Evolutionary conservation across 345 rosid genomes (phyloP), one percentile per base, ranked within the genome.

Genomic region (Mercurialis annua): DNA sequence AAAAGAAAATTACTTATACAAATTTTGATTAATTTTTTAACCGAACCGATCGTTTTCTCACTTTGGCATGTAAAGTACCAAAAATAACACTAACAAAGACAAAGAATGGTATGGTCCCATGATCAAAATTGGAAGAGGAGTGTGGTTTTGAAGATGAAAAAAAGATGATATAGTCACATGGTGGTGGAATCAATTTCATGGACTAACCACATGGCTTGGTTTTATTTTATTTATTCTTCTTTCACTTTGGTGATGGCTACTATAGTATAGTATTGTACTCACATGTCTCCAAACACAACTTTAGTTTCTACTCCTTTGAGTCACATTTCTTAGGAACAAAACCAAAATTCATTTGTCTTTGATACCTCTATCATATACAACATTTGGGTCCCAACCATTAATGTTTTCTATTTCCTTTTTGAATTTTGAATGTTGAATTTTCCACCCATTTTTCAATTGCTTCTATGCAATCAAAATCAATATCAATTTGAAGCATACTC

Each of bases 101-200:
- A n/a, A 23, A 38, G 59, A 33, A 23, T 17, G 21, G 34, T 30
- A 52, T 40, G 60, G 53, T 3, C 60, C 59, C 73, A 61, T 43
- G 5, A 44, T 33, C 4, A 20, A 58, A 42, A 52, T 52, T 42
- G 49, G 56, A 24, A 27, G 14, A 29, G n/a, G 46, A 30, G 50
- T 60, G 66, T 73, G 70, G 75, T 49, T 33, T 5, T 54, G 26
- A 61, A 59, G 55, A 67, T 53, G 68, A 0, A 50, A 48, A 49
- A 55, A 59, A 64, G 62, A 52, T 24, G 66, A 77, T 43, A 50
- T 43, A 50, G 47, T 67, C 80, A 80, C 79, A 73, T 74, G 78
- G 10, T 21, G 49, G 67, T 60, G 75, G 78, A 71, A 66, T 60
- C 43, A 31, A 47, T 64, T 10, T 49, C 12, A 60, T 21, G 49